Evolutionary conservation across 73 alveolate genomes (phyloP), one percentile per base, ranked within the genome.

Genomic region (Blepharisma japonicum): DNA sequence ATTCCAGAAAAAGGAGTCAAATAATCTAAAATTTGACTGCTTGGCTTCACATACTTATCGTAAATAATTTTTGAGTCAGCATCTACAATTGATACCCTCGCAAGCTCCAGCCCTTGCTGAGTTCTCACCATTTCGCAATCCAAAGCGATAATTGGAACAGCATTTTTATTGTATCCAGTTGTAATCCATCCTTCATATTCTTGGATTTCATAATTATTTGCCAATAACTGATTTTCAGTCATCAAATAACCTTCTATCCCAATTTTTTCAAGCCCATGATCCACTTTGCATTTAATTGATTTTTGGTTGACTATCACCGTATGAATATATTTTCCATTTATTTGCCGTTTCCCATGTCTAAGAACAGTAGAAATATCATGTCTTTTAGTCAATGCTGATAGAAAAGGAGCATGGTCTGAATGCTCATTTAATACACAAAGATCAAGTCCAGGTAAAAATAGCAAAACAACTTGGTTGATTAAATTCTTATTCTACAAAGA

Each of bases 51-150:
- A 48, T 81, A 86, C 14, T 71, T 27, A 71, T 91, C 96, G 32
- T 82, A 72, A 3, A 91, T 76, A 45, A 91, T 87, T 20, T 89
- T 82, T n/a, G 87, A 91, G 77, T 89, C 82, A 55, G 78, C 87
- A 74, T 89, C 90, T 1, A 91, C 91, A 46, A 91, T 86, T 21
- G 94, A 71, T n/a, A 89, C 88, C 71, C 98, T 81, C 3, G 97
- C 94, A 3, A 87, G 87, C 48, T 87, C 88, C 55, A 77, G 27
- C 2, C 77, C 68, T 38, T 79, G 45, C 47, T 78, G 86, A 0
- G 85, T 71, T 71, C 77, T 81, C 6, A 91, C 98, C 98, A 91
- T 91, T 77, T 91, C 98, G 61, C 98, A 91, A 86, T 91, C 98
- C 38, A 91, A 45, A 0, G 94, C 88, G 9, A 91, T 83, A 6